Percentiles rank a stretch among this genome's conserved stretches.
Evolutionary conservation across 108 stramenopile genomes (phyloP).

Genomic region (Nitzschia inconspicua): DNA sequence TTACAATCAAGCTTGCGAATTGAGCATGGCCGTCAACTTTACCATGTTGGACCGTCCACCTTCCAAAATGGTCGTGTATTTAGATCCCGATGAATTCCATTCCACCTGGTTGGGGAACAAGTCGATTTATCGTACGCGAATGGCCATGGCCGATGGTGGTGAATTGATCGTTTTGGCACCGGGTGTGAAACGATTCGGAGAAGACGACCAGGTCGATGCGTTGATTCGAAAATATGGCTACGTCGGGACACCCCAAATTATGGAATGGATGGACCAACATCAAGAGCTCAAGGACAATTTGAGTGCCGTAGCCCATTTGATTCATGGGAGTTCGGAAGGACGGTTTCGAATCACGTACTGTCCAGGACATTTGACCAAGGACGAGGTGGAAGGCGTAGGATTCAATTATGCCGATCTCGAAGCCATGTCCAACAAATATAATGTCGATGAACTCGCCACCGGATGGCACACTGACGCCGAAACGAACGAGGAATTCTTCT

Average conservation of each 20-base stretch:
- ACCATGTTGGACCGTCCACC: constrained; percentile 76
- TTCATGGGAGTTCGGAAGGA: constrained; percentile 93
- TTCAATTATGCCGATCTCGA: constrained; percentile 75
- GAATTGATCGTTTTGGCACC: constrained; percentile 92
- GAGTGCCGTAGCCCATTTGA: constrained; percentile 92
- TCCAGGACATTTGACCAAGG: constrained; percentile 78
- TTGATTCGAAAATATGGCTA: constrained; percentile 94
- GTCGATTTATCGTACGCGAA: constrained; percentile 91
- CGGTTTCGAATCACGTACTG: constrained; percentile 91
- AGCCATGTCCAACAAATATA: constrained; percentile 63
- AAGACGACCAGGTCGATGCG: constrained; percentile 79
- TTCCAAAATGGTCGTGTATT: constrained; percentile 81
- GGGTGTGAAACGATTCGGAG: constrained; percentile 87
- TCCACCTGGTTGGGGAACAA: constrained; percentile 97
- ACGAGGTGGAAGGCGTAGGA: constrained; percentile 86
- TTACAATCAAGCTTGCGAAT: constrained; percentile 82
- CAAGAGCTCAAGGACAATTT: constrained; percentile 82
- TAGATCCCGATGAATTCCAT: constrained; percentile 90
- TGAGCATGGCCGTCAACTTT: constrained; percentile 89
- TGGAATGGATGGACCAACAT: constrained; percentile 75
- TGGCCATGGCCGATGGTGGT: constrained; percentile 93
- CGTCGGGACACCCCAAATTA: constrained; percentile 76
- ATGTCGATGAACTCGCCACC: constrained; percentile 42
- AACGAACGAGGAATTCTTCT: constrained; percentile 82
- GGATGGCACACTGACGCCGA: constrained; percentile 79